Conservation (phyloP, 2,329 filamentous ascomycete genomes). For the Chaetomiaceae sp. region DNA sequence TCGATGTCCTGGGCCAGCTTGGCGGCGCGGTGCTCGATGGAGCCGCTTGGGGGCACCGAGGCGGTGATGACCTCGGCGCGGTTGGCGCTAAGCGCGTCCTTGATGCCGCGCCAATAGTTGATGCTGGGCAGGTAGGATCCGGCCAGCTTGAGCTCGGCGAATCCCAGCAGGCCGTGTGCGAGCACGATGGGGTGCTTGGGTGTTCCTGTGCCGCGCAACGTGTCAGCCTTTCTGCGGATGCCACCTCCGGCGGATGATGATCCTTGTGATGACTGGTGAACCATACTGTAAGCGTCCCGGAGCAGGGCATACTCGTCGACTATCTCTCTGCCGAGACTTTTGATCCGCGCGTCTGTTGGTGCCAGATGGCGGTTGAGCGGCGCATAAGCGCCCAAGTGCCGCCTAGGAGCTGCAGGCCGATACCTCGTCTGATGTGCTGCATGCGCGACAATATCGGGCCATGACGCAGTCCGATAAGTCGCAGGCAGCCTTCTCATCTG, state of each 20-base stretch:
- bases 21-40: slow-evolving; percentile 56
- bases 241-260: too few species aligned
- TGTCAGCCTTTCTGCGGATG: slow-evolving; percentile 20
- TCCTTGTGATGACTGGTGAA: too few species aligned
- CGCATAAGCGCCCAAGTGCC: slow-evolving; percentile 16
- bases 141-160: slow-evolving; percentile 52
- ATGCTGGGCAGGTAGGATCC: slow-evolving; percentile 49
- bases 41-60: slow-evolving; percentile 57
- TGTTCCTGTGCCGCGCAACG: slow-evolving; percentile 38
- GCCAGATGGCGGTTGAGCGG: slow-evolving; percentile 10
- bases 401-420: slow-evolving; percentile 5
- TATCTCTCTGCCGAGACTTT: slow-evolving; percentile 23
- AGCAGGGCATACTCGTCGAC: slow-evolving; percentile 25
- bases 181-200: slow-evolving; percentile 61
- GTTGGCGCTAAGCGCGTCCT: slow-evolving; percentile 50
- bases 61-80: slow-evolving; percentile 54
- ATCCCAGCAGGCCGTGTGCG: slow-evolving; percentile 62
- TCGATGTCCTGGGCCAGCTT: slow-evolving; percentile 54
- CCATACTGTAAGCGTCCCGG: slow-evolving; percentile 23
- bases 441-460: background rate
- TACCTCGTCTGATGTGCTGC: slow-evolving; percentile 5
- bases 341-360: slow-evolving; percentile 22
- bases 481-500: background rate
- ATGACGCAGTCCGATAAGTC: slow-evolving; percentile 1
- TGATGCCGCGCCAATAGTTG: slow-evolving; percentile 63